Base-by-base conservation (phyloP, 176 grass and related monocot species). In the Themeda triandra region DNA sequence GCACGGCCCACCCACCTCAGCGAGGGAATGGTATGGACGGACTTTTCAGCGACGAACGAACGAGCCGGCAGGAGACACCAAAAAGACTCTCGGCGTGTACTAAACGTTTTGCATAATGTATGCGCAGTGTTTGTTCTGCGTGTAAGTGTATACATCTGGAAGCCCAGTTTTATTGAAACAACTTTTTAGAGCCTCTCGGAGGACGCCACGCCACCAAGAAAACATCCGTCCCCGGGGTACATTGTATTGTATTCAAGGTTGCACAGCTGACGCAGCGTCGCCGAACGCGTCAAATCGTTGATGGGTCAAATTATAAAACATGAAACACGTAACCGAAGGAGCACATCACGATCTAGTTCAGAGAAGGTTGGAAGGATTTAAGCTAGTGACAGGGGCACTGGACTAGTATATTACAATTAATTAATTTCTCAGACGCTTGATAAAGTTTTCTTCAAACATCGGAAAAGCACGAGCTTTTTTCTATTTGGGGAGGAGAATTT, bases 401-500 rank as follows among this genome's bases (percentile, higher is more conserved):
- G 54, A 78, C 58, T 83, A 1, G 2, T 46, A 86, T 78, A 60
- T 60, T 87, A 83, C 80, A 87, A 24, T 86, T 73, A 40, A 70
- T 86, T 40, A 15, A 73, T 73, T 75, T 67, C 74, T 86, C 79
- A 24, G 88, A 82, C 74, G 67, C 59, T 59, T 4, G 66, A 82
- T 33, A 73, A 82, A 80, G 73, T 73, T 73, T 82, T 82, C 65
- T 89, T 59, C 54, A 28, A 85, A 79, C 84, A 71, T 71, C 65
- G 78, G 78, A 63, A 71, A 41, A 19, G 64, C 21, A 13, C 11
- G 40, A 17, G 78, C 19, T 14, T 45, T 45, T 51, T 29, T 39
- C 6, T 32, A 2, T 69, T 81, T 45, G 54, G 7, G 23, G 51
- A 23, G 51, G 23, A 58, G 54, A 24, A 58, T 46, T 32, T n/a